Conservation (phyloP, 164 flowering plant genomes). For the Berberis vulgaris region DNA sequence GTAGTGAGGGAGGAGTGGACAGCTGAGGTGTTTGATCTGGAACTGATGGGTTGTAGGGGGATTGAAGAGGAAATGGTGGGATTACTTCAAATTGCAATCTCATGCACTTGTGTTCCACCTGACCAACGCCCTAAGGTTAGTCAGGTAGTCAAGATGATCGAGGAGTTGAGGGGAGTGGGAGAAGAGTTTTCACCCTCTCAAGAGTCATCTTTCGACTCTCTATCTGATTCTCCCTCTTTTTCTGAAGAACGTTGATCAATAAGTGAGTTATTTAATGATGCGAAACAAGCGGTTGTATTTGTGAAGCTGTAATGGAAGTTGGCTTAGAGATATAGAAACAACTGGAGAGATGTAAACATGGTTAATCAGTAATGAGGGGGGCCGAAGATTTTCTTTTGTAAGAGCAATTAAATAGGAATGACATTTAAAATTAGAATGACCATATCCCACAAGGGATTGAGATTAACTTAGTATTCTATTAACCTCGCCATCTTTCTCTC, state of each 20-base stretch:
- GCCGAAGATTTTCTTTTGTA: too few relatives aligned
- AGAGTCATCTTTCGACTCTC: slow-evolving; percentile 24
- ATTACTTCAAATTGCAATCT: slow-evolving; percentile 68
- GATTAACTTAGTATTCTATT: too few relatives aligned
- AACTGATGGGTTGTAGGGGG: slow-evolving; percentile 84
- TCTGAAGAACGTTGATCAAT: slow-evolving; percentile 29
- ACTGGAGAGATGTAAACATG: too few relatives aligned
- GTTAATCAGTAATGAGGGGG: too few relatives aligned
- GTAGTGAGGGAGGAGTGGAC: slow-evolving; percentile 98
- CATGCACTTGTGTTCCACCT: slow-evolving; percentile 46
- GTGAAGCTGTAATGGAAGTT: too few relatives aligned
- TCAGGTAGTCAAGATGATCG: slow-evolving; percentile 62
- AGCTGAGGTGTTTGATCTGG: slow-evolving; percentile 90
- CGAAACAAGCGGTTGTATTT: too few relatives aligned
- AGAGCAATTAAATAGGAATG: too few relatives aligned
- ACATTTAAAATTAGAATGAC: too few relatives aligned
- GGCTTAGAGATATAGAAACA: too few relatives aligned
- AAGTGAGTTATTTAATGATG: too few relatives aligned
- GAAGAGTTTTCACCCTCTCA: slow-evolving; percentile 50
- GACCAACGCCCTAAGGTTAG: slow-evolving; percentile 74
- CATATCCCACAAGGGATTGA: too few relatives aligned
- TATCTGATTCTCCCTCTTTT: slow-evolving; percentile 57
- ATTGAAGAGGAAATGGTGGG: slow-evolving; percentile 94
- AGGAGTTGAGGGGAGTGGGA: slow-evolving; percentile 57
- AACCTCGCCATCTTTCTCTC: too few relatives aligned